Evolutionary conservation across 2,329 filamentous ascomycete species (phyloP).

Genomic region (Ceratocystis eucalypticola): DNA sequence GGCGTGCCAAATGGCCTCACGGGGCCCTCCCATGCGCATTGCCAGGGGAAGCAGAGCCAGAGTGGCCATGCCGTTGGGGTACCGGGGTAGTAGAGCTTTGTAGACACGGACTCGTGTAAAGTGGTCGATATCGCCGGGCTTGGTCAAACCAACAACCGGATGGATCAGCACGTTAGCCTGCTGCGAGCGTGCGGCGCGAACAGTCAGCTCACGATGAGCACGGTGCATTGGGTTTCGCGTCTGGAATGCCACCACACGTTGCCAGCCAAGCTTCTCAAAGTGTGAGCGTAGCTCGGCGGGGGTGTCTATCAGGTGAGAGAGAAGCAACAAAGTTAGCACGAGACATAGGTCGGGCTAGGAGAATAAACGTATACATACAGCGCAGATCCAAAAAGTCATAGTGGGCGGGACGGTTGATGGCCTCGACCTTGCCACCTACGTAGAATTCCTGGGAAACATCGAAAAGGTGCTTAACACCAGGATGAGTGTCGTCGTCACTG

Average conservation of each 20-base stretch:
- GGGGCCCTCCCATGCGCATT: constrained; percentile 98
- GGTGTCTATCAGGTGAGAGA: constrained; percentile 45
- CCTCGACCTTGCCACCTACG: constrained; percentile 89
- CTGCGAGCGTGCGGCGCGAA: constrained; percentile 86
- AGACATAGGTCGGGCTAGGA: not conserved
- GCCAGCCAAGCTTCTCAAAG: constrained; percentile 99
- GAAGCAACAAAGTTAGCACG: constrained; percentile 18
- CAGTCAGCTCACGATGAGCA: constrained; percentile 92
- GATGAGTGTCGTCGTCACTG: constrained; percentile 77
- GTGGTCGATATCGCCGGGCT: constrained; percentile 98
- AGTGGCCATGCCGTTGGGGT: constrained; percentile 98
- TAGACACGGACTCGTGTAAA: constrained; percentile 98
- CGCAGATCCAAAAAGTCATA: constrained; percentile 97
- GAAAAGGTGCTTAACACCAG: constrained; percentile 82
- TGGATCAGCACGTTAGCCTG: constrained; percentile 99
- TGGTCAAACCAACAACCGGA: constrained; percentile 94
- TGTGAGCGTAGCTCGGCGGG: constrained; percentile 87
- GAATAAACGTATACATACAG: constrained; percentile 44
- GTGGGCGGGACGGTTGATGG: constrained; percentile 88
- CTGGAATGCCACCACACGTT: constrained; percentile 96
- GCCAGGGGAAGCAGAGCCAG: constrained; percentile 87
- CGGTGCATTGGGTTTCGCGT: constrained; percentile 99
- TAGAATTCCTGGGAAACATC: constrained; percentile 74
- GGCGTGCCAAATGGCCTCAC: constrained; percentile 98
- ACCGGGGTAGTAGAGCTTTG: constrained; percentile 88